These are phyloP conservation scores for Rhizopogon salebrosus DNA, from an alignment of 768 basidiomycete genomes.

Conservation along the genomic window DNA sequence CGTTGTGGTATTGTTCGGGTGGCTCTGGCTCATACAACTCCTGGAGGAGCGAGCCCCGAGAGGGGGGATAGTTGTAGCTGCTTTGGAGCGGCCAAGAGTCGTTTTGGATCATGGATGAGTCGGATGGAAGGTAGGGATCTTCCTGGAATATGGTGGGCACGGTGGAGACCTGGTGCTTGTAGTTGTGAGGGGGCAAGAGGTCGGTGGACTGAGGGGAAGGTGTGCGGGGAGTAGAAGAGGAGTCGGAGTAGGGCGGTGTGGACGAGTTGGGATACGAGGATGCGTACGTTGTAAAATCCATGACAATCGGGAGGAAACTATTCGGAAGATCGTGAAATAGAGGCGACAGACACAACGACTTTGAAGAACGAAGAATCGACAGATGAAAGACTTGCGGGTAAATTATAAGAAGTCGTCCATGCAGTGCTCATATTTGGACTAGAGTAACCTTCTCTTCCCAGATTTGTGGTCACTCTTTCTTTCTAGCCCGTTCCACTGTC, in stretches of 20 bases:
- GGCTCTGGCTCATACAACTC: constrained; percentile 67
- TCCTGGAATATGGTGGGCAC: constrained; percentile 48
- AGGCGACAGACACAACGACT: constrained; percentile 5
- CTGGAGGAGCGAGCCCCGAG: constrained; percentile 54
- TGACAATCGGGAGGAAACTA: constrained; percentile 9
- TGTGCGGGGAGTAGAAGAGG: constrained; percentile 64
- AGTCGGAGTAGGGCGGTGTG: constrained; percentile 51
- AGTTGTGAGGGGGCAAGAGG: constrained; percentile 28
- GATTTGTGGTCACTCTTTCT: constrained; percentile 34
- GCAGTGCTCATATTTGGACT: constrained; percentile 20
- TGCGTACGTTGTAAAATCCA: constrained; percentile 61
- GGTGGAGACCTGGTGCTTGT: constrained; percentile 41
- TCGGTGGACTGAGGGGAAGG: constrained; percentile 55
- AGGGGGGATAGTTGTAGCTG: constrained; percentile 28
- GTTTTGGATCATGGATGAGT: constrained; percentile 31
- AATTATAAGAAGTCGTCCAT: constrained; percentile 31
- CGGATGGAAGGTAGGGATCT: constrained; percentile 27
- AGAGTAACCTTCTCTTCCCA: constrained; percentile 26
- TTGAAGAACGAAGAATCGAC: constrained; percentile 13
- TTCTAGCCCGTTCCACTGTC: constrained; percentile 27
- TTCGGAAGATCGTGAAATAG: constrained; percentile 4
- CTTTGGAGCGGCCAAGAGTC: constrained; percentile 35
- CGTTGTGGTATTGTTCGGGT: constrained; percentile 32
- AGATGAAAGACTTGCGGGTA: constrained; percentile 10
- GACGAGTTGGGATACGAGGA: constrained; percentile 16